Conservation (phyloP, 345 rosid species). For the Syzygium aqueum region DNA sequence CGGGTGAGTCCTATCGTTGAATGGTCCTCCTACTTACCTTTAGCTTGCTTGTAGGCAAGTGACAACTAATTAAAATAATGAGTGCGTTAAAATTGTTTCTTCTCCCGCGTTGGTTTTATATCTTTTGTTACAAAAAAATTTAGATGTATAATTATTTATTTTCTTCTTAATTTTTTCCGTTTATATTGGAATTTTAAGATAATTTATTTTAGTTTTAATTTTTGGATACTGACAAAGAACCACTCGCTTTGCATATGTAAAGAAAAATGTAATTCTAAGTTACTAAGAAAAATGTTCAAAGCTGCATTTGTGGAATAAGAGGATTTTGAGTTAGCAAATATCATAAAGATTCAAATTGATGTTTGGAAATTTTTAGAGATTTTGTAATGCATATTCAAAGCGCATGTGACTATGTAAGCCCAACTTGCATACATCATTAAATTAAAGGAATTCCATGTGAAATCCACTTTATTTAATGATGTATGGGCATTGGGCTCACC, state of each 20-base stretch:
- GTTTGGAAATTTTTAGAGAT: no score
- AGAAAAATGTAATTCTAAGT: neutral
- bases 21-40: neutral
- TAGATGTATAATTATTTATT: neutral
- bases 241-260: rapidly evolving
- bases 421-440: no score
- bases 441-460: no score
- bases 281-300: no score
- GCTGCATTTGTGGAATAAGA: no score
- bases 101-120: neutral
- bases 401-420: no score
- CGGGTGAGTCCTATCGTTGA: neutral
- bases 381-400: no score
- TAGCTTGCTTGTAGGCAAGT: neutral
- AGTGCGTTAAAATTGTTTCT: neutral
- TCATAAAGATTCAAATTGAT: no score
- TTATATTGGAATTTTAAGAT: neutral
- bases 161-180: neutral
- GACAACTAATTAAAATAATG: neutral
- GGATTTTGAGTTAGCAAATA: no score
- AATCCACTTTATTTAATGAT: no score
- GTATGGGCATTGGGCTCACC: no score
- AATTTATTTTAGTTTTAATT: neutral
- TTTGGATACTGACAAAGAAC: neutral
- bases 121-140: neutral